These are phyloP conservation scores for Phalaenopsis aphrodite DNA, from an alignment of 106 monocot genomes.

Conservation along the genomic window DNA sequence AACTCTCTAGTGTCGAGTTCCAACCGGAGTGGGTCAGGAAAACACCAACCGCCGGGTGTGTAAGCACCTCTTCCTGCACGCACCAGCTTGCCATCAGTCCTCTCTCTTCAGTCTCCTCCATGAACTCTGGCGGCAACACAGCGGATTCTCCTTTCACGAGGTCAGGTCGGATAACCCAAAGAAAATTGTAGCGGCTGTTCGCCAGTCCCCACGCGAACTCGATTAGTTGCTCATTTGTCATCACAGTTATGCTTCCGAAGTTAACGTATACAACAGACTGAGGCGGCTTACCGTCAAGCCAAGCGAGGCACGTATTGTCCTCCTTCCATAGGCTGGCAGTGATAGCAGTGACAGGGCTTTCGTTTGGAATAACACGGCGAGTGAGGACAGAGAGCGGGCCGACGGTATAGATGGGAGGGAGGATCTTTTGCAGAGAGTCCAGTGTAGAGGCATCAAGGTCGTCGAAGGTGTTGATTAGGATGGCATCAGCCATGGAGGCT, in stretches of 20 bases:
- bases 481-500: conserved; percentile 1
- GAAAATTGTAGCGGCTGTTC: conserved; percentile 3
- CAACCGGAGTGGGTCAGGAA: conserved; percentile 75
- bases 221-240: conserved; percentile 7
- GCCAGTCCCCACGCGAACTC: conserved; percentile 22
- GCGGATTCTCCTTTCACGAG: conserved; percentile 15
- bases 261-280: conserved; percentile 16
- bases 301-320: conserved; percentile 21
- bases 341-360: conserved; percentile 8
- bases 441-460: conserved; percentile 11
- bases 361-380: not conserved
- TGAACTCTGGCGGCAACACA: conserved; percentile 8
- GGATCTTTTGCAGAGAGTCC: conserved; percentile 5
- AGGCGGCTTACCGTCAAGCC: conserved; percentile 25
- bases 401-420: conserved; percentile 24
- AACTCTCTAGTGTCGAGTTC: conserved; percentile 59
- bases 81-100: conserved; percentile 10
- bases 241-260: conserved; percentile 13
- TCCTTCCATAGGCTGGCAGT: conserved; percentile 47
- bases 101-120: not conserved
- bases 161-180: conserved; percentile 13
- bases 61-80: conserved; percentile 13
- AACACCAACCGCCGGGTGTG: conserved; percentile 7
- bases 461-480: conserved; percentile 22
- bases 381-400: conserved; percentile 16